Percentiles rank a stretch among this genome's conserved stretches.
phyloP scores from a whole-genome alignment of 257 asterid species.

The Scutellaria barbata region DNA sequence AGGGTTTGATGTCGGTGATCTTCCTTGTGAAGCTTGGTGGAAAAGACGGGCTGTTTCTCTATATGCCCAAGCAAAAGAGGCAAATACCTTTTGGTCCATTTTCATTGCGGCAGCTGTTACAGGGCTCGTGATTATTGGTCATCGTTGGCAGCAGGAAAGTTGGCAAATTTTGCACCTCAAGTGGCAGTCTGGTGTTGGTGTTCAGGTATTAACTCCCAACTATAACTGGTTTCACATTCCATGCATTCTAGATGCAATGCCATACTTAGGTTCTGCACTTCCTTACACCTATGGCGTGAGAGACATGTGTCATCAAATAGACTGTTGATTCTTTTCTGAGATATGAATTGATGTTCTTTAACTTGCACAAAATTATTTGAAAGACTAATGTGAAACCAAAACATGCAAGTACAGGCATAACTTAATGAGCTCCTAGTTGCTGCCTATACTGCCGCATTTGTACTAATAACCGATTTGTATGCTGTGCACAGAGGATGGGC shows the following conservation, averaged over 20 bases:
- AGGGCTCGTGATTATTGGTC: conserved; percentile 88
- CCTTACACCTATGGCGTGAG: conserved; percentile 4
- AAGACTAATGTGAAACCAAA: background rate
- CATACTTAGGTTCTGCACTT: conserved; percentile 16
- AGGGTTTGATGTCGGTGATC: conserved; percentile 49
- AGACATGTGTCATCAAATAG: background rate
- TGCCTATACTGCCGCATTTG: background rate
- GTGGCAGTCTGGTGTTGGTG: conserved; percentile 50
- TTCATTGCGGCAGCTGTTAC: conserved; percentile 84
- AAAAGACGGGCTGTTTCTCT: conserved; percentile 69
- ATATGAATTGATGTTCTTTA: background rate
- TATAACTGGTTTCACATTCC: background rate
- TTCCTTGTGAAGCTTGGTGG: conserved; percentile 97
- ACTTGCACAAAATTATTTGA: background rate
- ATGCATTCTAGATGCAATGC: background rate
- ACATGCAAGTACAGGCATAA: conserved; percentile 12
- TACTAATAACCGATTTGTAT: background rate
- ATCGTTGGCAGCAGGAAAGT: conserved; percentile 84
- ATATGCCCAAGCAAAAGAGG: conserved; percentile 76
- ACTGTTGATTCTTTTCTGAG: background rate
- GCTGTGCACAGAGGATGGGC: conserved; percentile 50
- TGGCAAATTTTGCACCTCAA: conserved; percentile 73
- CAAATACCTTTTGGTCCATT: conserved; percentile 83
- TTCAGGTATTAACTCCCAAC: conserved; percentile 54
- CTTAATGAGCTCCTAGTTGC: background rate